phyloP scores from a whole-genome alignment of 1,284 basidiomycete species.

The Cutaneotrichosporon mucoides region DNA sequence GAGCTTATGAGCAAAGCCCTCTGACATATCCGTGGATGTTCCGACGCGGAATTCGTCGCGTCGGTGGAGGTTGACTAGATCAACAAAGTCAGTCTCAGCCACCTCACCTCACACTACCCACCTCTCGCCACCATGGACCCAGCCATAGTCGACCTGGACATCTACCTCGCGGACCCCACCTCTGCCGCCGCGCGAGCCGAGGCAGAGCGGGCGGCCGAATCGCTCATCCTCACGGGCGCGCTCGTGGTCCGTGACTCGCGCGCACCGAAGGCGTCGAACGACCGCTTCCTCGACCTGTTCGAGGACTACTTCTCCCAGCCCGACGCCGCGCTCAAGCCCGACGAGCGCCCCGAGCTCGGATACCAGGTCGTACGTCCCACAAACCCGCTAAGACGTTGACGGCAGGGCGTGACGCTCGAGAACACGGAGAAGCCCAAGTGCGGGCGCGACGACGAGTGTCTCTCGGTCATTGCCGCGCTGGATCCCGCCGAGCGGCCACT shows the following conservation, averaged over 20 bases:
- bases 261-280: constrained; percentile 75
- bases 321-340: constrained; percentile 59
- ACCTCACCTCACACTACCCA: background rate
- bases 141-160: constrained; percentile 62
- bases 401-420: constrained; percentile 78
- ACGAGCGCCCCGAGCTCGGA: constrained; percentile 71
- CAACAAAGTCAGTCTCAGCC: background rate
- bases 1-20: background rate
- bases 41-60: background rate
- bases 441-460: constrained; percentile 51
- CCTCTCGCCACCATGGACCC: constrained; percentile 9
- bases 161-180: constrained; percentile 58
- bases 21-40: background rate
- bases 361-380: constrained; percentile 49
- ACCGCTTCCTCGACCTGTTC: constrained; percentile 70
- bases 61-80: constrained; percentile 6
- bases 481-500: constrained; percentile 73
- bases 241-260: constrained; percentile 75
- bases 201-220: constrained; percentile 63
- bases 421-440: constrained; percentile 91
- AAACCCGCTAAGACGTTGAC: background rate
- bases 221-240: constrained; percentile 69
- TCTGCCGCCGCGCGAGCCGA: constrained; percentile 50
- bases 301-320: constrained; percentile 81
- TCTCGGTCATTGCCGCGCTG: constrained; percentile 51